Conservation (phyloP, 2,329 filamentous ascomycete species). For the Cercospora sp. region DNA sequence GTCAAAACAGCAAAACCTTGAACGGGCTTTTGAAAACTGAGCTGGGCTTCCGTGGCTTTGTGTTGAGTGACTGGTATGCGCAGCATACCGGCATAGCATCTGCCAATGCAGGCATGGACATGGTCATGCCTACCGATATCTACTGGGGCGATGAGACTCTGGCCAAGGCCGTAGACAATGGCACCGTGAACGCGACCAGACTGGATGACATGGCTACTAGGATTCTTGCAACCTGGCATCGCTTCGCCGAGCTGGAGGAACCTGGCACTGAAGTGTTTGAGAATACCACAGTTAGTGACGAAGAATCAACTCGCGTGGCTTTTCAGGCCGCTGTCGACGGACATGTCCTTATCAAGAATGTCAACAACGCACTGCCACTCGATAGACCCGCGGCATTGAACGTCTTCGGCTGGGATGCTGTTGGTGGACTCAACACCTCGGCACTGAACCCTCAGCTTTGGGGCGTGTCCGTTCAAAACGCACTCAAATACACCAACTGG, state of each 20-base stretch:
- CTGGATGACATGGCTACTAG: slow-evolving; percentile 41
- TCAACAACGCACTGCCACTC: slow-evolving; percentile 56
- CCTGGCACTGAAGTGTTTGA: slow-evolving; percentile 54
- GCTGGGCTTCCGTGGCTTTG: slow-evolving; percentile 41
- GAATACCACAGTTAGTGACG: slow-evolving; percentile 56
- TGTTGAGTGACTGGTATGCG: slow-evolving; percentile 53
- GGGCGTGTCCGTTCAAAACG: slow-evolving; percentile 18
- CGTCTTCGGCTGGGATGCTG: slow-evolving; percentile 42
- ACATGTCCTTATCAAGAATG: slow-evolving; percentile 65
- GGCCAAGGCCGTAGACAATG: slow-evolving; percentile 38
- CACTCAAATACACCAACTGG: slow-evolving; percentile 23
- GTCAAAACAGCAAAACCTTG: slow-evolving; percentile 67
- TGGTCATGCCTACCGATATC: slow-evolving; percentile 35
- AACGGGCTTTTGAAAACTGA: slow-evolving; percentile 70
- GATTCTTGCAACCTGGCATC: slow-evolving; percentile 35
- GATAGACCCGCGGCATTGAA: slow-evolving; percentile 53
- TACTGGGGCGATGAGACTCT: slow-evolving; percentile 35
- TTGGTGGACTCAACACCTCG: slow-evolving; percentile 23
- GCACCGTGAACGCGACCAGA: slow-evolving; percentile 35
- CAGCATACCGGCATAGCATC: slow-evolving; percentile 37
- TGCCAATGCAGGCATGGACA: slow-evolving; percentile 37
- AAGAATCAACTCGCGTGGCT: slow-evolving; percentile 50
- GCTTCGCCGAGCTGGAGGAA: slow-evolving; percentile 24
- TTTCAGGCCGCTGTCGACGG: slow-evolving; percentile 60
- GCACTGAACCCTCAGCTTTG: slow-evolving; percentile 18